Conservation (phyloP, 768 basidiomycete genomes). For the Suillus brevipes region DNA sequence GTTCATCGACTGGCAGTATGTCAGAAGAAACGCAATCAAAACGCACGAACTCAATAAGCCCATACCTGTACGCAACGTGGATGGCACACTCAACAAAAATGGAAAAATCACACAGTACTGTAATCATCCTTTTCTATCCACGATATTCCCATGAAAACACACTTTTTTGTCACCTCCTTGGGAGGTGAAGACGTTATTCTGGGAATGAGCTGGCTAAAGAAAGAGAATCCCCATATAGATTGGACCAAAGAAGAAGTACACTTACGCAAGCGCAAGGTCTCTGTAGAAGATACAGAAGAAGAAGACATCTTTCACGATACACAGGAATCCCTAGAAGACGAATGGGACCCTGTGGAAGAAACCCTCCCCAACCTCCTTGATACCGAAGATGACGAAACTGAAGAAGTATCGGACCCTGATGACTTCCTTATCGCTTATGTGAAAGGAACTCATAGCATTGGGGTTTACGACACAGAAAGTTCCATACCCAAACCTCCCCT, state of each 20-base stretch:
- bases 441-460: no score
- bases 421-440: no score
- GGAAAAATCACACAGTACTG: background rate
- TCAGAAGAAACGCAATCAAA: no score
- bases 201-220: background rate
- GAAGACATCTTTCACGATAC: no score
- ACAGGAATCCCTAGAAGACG: background rate
- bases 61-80: background rate
- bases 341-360: background rate
- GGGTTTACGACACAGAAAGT: no score
- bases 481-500: no score
- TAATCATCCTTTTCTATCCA: background rate
- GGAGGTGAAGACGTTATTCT: background rate
- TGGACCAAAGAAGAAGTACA: background rate
- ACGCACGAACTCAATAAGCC: no score
- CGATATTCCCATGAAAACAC: background rate
- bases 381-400: no score
- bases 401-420: no score
- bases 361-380: no score
- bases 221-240: background rate
- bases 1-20: no score
- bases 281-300: background rate
- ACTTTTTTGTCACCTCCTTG: background rate
- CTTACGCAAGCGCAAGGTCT: no score
- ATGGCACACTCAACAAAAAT: background rate